These are phyloP conservation scores for Starmera caribaea DNA, from an alignment of 805 yeast species.

Conservation along the genomic window DNA sequence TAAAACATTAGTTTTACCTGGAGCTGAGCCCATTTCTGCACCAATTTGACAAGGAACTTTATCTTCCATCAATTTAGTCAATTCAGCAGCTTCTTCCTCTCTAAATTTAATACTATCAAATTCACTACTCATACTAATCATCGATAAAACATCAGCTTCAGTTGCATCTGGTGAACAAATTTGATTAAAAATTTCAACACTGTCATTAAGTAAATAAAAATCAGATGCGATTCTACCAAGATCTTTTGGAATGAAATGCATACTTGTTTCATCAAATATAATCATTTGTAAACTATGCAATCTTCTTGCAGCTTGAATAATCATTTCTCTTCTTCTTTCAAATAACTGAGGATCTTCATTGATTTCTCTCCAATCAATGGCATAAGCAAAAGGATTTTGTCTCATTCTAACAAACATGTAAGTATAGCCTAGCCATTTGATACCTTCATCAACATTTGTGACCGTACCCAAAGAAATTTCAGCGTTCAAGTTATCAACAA, in stretches of 20 bases:
- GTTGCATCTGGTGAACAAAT: conserved; percentile 77
- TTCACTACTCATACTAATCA: conserved; percentile 88
- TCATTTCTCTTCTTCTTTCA: conserved; percentile 65
- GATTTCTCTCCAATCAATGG: conserved; percentile 79
- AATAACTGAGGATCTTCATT: conserved; percentile 74
- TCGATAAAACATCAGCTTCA: conserved; percentile 83
- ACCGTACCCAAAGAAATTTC: conserved; percentile 95
- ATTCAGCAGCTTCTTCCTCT: conserved; percentile 76
- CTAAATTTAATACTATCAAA: conserved; percentile 85
- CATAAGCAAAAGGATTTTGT: conserved; percentile 87
- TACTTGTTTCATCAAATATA: conserved; percentile 77
- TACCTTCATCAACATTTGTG: conserved; percentile 88
- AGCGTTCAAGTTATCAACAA: conserved; percentile 91
- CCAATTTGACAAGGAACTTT: conserved; percentile 76
- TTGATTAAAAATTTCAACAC: conserved; percentile 83
- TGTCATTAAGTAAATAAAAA: conserved; percentile 74
- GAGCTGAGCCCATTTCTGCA: conserved; percentile 63
- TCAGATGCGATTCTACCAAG: conserved; percentile 93
- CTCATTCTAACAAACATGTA: conserved; percentile 91
- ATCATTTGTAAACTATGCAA: conserved; percentile 90
- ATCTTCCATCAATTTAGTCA: conserved; percentile 47
- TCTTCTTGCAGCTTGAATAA: conserved; percentile 69
- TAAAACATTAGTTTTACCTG: conserved; percentile 79
- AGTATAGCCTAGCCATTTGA: conserved; percentile 97
- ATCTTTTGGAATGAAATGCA: conserved; percentile 76